Evolutionary conservation across 2,329 filamentous ascomycete species (phyloP), one percentile per base, ranked within the genome.

Genomic region (Fusarium bulbicola): DNA sequence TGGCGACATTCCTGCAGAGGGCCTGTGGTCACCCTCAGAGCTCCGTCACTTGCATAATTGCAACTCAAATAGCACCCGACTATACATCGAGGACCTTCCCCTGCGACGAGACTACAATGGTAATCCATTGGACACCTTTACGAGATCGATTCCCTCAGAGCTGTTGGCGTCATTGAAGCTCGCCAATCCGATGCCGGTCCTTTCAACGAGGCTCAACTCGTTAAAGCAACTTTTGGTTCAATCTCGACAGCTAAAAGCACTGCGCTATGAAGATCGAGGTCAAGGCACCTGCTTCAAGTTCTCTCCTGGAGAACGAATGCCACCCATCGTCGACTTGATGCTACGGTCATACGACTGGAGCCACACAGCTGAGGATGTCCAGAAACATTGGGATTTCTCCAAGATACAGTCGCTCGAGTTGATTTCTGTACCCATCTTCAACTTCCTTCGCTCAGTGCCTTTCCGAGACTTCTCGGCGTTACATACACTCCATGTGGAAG

Each of bases 301-400:
- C 37, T 43, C 59, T 1, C 68, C 67, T 0, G 77, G 74, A 24
- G 85, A 87, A 61, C 79, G 83, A 16, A 75, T 88, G 30, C 86
- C 86, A 3, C 76, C 85, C 0, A 74, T 88, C 10, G 74, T 73
- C 26, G 81, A 84, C 13, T 77, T 88, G 7, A 77, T 75, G 3
- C 76, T 88, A 42, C 82, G 81, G 54, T 86, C 84, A 4, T 88
- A 88, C 69, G 83, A 87, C 77, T 87, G 86, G 86, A 78, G 81
- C 15, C 86, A 88, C 68, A 77, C 77, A 3, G 53, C 72, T 1
- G 77, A 80, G 6, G 81, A 82, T 8, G 84, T 85, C 10, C 71
- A 63, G 4, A 71, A 66, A 24, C 84, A 87, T 63, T 88, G 86
- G 85, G 81, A 86, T 73, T 83, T 88, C 67, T 84, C 84, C 9